Evolutionary conservation across 1,284 basidiomycete genomes (phyloP), one percentile per base, ranked within the genome.

Genomic region (Polyporus tsugae): DNA sequence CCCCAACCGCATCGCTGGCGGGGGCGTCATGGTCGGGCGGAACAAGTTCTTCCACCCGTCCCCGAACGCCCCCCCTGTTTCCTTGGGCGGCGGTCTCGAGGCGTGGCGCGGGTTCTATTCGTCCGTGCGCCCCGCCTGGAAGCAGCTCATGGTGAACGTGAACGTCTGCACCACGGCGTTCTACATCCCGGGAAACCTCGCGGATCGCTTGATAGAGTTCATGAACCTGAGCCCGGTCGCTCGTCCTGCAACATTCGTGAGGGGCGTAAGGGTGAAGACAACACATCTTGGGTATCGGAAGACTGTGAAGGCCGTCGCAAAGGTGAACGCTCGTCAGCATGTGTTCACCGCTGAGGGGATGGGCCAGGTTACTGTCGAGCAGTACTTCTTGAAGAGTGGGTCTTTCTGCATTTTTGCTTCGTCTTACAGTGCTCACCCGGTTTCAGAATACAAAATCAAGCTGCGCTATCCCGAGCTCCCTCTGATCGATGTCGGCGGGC

Each of bases 81-180:
- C 76, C 36, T 82, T 92, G 35, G 89, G 89, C 15, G 91, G 88
- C 13, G 86, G 88, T 9, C 83, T 93, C 13, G 85, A 91, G 73
- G 92, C 89, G 0, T 91, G 87, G 82, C 84, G 87, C 74, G 92
- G 92, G 0, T 94, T 91, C 77, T 94, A 90, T 75, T 87, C 90
- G 3, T 93, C 91, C 6, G 91, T 92, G 53, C 87, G 92, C 9
- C 90, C 92, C 1, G 80, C 89, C 2, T 89, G 90, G 76, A 87
- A 87, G 57, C 89, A 91, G 70, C 81, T 94, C 39, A 91, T 93
- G 90, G 89, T 93, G 39, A 94, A 94, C 73, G 88, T 94, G 65
- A 93, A 94, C 69, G 89, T 89, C 2, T 91, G 90, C 75, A 91
- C 91, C 19, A 92, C 92, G 0, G 91, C 91, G 2, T 94, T 94